Percentiles rank a stretch among this genome's conserved stretches.
phyloP scores from a whole-genome alignment of 106 monocot species.

The Cymbidium sinense region DNA sequence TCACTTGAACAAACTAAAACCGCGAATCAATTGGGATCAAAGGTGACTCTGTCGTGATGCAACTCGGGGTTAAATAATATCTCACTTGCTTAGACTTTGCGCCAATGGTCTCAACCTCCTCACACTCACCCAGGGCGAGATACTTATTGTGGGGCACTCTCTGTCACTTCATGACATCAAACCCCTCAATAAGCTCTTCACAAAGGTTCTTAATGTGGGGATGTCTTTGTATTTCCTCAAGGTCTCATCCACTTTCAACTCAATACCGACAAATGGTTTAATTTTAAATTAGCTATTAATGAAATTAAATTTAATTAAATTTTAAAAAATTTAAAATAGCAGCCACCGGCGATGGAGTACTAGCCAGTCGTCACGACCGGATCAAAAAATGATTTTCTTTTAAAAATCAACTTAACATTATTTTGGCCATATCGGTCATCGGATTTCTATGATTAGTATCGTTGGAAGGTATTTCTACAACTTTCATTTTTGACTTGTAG shows the following conservation, averaged over 20 bases:
- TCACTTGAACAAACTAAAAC: constrained; percentile 30
- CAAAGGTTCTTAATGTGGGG: constrained; percentile 29
- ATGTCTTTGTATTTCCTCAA: constrained; percentile 73
- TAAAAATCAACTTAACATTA: no score
- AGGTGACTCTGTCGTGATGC: constrained; percentile 41
- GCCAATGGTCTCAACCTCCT: constrained; percentile 49
- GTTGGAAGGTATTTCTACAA: no score
- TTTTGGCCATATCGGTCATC: no score
- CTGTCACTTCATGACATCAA: constrained; percentile 64
- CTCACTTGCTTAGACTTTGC: constrained; percentile 58
- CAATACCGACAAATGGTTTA: constrained; percentile 29
- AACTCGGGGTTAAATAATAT: constrained; percentile 48
- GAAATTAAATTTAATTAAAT: no score
- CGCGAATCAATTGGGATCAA: constrained; percentile 36
- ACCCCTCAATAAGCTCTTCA: constrained; percentile 30
- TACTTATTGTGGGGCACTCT: constrained; percentile 55
- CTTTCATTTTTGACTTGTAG: no score
- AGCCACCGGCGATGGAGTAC: no score
- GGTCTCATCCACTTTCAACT: constrained; percentile 73
- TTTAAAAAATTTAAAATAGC: no score
- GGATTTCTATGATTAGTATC: no score
- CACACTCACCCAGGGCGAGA: constrained; percentile 86
- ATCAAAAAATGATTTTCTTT: no score
- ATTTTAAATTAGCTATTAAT: no score
- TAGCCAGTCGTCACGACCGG: no score